phyloP scores from a whole-genome alignment of 2,329 filamentous ascomycete genomes.

The Curvularia sp. region DNA sequence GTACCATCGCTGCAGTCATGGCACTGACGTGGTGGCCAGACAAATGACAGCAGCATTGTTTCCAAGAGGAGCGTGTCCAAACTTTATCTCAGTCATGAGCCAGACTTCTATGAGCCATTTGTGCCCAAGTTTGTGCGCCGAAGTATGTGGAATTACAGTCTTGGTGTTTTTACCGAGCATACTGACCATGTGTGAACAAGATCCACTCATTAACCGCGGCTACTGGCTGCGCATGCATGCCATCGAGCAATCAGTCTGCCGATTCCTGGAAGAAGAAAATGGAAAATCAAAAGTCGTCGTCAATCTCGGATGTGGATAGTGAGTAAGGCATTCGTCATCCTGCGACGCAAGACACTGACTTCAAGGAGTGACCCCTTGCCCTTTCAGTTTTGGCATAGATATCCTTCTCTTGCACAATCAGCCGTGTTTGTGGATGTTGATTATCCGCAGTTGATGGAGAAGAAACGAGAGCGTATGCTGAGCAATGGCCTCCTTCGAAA shows the following conservation, averaged over 20 bases:
- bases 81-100: conserved; percentile 77
- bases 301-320: conserved; percentile 91
- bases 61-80: conserved; percentile 93
- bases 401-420: conserved; percentile 64
- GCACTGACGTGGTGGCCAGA: conserved; percentile 58
- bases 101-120: conserved; percentile 87
- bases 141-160: conserved; percentile 35
- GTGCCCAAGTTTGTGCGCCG: conserved; percentile 82
- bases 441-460: conserved; percentile 78
- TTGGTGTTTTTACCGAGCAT: neutral
- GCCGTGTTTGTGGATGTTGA: conserved; percentile 83
- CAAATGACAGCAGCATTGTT: conserved; percentile 89
- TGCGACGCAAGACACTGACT: conserved; percentile 25
- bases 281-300: conserved; percentile 74
- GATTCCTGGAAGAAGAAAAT: conserved; percentile 69
- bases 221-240: conserved; percentile 87
- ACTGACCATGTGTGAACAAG: conserved; percentile 9
- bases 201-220: conserved; percentile 88
- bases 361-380: conserved; percentile 78
- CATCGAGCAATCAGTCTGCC: conserved; percentile 74
- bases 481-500: conserved; percentile 57
- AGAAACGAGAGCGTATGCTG: conserved; percentile 73
- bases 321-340: conserved; percentile 53
- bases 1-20: conserved; percentile 3
- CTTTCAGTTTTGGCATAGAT: conserved; percentile 78